Percentiles rank a stretch among this genome's conserved stretches.
Evolutionary conservation across 371 early-diverging fungal species (phyloP).

Genomic region (Fennellomyces sp.): DNA sequence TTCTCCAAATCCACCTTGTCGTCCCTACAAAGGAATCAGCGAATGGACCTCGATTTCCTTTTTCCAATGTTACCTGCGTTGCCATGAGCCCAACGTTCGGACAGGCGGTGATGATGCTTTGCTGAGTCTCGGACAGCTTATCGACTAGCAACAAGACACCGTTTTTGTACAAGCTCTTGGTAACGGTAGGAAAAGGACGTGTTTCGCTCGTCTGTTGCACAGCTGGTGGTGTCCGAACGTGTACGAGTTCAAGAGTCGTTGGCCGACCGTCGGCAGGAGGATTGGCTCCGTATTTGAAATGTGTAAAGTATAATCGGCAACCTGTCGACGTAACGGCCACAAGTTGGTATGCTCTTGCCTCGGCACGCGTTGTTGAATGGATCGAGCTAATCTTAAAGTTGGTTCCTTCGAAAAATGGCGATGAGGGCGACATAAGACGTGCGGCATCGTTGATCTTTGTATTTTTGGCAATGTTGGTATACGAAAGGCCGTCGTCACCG

Average conservation of each 20-base stretch:
- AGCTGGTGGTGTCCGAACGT: slow-evolving; percentile 68
- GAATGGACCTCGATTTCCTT: neutral
- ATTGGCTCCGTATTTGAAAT: slow-evolving; percentile 20
- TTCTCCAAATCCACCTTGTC: slow-evolving; percentile 16
- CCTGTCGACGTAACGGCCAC: slow-evolving; percentile 77
- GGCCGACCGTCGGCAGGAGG: slow-evolving; percentile 24
- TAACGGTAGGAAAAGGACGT: slow-evolving; percentile 17
- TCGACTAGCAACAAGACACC: slow-evolving; percentile 66
- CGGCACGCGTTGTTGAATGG: slow-evolving; percentile 59
- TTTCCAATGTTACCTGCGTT: slow-evolving; percentile 7
- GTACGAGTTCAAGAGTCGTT: slow-evolving; percentile 56
- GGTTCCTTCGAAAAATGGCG: slow-evolving; percentile 29
- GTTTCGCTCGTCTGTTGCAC: neutral
- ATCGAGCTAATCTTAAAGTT: slow-evolving; percentile 65
- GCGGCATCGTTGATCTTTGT: slow-evolving; percentile 36
- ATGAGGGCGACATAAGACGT: slow-evolving; percentile 41
- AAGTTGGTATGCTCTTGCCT: slow-evolving; percentile 63
- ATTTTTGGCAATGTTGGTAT: slow-evolving; percentile 17
- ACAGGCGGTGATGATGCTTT: slow-evolving; percentile 60
- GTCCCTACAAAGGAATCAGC: no score
- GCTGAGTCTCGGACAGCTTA: slow-evolving; percentile 57
- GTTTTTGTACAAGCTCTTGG: slow-evolving; percentile 62
- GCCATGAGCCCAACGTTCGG: slow-evolving; percentile 65
- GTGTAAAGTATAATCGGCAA: slow-evolving; percentile 73
- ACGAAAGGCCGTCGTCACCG: slow-evolving; percentile 24